A percentile compares a stretch with the other conserved stretches of the same genome.
These are phyloP conservation scores for Aspergillus oerlinghausenensis DNA, from an alignment of 2,329 filamentous ascomycete species.

Conservation along the genomic window DNA sequence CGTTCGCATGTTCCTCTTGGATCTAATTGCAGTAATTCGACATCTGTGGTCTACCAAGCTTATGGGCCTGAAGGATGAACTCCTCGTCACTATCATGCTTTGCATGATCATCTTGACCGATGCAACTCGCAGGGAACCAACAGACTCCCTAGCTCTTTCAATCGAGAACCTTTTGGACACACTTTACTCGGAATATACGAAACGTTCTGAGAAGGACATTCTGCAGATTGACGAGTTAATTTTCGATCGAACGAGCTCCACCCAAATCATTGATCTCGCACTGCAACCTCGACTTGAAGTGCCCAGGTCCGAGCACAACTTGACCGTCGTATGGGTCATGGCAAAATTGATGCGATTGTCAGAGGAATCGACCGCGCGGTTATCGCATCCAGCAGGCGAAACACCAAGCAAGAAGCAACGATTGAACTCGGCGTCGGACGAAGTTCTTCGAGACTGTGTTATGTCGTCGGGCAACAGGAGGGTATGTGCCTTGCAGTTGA, in stretches of 20 bases:
- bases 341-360: constrained; percentile 38
- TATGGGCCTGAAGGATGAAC: constrained; percentile 66
- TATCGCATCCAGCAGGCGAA: constrained; percentile 11
- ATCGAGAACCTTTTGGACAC: constrained; percentile 65
- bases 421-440: constrained; percentile 31
- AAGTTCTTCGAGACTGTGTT: constrained; percentile 33
- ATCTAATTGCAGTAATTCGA: constrained; percentile 66
- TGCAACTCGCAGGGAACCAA: constrained; percentile 29
- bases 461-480: constrained; percentile 36
- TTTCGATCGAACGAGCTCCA: constrained; percentile 41
- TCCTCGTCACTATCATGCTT: constrained; percentile 67
- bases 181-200: constrained; percentile 74
- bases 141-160: constrained; percentile 37
- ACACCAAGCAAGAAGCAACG: constrained; percentile 33
- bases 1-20: constrained; percentile 55
- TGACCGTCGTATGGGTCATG: constrained; percentile 38
- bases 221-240: constrained; percentile 74
- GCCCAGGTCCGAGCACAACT: constrained; percentile 35
- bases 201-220: constrained; percentile 63
- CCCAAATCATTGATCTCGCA: constrained; percentile 33
- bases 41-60: constrained; percentile 74
- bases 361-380: constrained; percentile 19
- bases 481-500: constrained; percentile 50
- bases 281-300: constrained; percentile 35
- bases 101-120: constrained; percentile 58